phyloP scores from a whole-genome alignment of 345 rosid genomes.

The Eucalyptus curtisii region DNA sequence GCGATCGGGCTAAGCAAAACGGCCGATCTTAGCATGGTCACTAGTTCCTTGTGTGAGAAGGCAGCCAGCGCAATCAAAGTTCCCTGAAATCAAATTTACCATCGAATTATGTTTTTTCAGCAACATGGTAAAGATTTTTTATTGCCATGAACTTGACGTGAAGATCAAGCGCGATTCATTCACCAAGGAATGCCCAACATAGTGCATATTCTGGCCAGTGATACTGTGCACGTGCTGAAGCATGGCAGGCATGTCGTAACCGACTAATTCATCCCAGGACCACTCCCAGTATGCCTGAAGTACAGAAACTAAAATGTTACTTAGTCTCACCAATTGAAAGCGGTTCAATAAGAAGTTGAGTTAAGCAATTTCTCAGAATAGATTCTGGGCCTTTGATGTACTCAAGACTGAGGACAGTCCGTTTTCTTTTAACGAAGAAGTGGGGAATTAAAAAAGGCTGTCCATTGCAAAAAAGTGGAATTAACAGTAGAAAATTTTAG shows the following conservation, averaged over 20 bases:
- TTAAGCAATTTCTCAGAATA: neutral
- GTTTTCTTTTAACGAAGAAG: neutral
- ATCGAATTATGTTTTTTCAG: neutral
- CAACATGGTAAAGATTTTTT: neutral
- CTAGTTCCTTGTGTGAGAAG: slow-evolving; percentile 13
- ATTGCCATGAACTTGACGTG: neutral
- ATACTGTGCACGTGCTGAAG: slow-evolving; percentile 5
- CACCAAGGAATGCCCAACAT: slow-evolving; percentile 27
- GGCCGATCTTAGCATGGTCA: slow-evolving; percentile 16
- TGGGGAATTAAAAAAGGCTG: neutral
- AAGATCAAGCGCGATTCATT: neutral
- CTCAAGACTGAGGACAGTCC: neutral
- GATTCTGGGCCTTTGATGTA: neutral
- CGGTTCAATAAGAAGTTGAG: neutral
- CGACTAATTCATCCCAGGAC: slow-evolving; percentile 26
- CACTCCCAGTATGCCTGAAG: slow-evolving; percentile 28
- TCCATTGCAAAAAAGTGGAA: neutral
- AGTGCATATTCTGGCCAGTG: slow-evolving; percentile 24
- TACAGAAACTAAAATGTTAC: neutral
- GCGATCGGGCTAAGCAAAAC: slow-evolving; percentile 35
- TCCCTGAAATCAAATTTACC: slow-evolving; percentile 6
- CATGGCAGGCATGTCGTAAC: slow-evolving; percentile 12
- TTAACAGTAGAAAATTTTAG: neutral
- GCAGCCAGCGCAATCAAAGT: slow-evolving; percentile 31
- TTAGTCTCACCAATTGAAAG: neutral